These are phyloP conservation scores for Penicillium dipodomyicola DNA, from an alignment of 495 filamentous ascomycete genomes.

Conservation along the genomic window DNA sequence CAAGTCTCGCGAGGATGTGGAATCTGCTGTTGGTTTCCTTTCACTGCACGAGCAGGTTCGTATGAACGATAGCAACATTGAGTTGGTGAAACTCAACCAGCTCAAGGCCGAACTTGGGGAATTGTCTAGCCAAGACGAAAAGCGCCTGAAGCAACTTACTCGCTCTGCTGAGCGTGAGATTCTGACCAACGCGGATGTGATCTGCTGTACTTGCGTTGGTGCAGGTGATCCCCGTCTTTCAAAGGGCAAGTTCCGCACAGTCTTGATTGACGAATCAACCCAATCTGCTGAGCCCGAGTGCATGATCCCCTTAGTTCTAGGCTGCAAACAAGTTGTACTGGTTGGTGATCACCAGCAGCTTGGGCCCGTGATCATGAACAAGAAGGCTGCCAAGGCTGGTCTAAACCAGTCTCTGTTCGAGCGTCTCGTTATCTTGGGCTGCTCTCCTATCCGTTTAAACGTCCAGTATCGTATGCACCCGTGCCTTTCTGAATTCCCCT, in stretches of 20 bases:
- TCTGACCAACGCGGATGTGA: slow-evolving; percentile 91
- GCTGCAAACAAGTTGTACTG: slow-evolving; percentile 97
- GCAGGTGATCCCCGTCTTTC: slow-evolving; percentile 92
- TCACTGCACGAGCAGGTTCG: slow-evolving; percentile 96
- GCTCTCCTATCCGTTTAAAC: slow-evolving; percentile 88
- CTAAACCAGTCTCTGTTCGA: slow-evolving; percentile 98
- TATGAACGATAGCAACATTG: slow-evolving; percentile 93
- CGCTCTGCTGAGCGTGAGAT: slow-evolving; percentile 94
- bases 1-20: slow-evolving; percentile 97
- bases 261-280: slow-evolving; percentile 96
- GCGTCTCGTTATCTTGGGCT: slow-evolving; percentile 89
- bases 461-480: slow-evolving; percentile 99
- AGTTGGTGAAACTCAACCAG: slow-evolving; percentile 85
- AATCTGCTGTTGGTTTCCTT: slow-evolving; percentile 91
- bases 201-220: slow-evolving; percentile 98
- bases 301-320: slow-evolving; percentile 97
- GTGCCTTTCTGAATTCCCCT: slow-evolving; percentile 95
- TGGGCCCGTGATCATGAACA: slow-evolving; percentile 99
- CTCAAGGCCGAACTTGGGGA: slow-evolving; percentile 91
- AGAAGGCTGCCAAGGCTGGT: slow-evolving; percentile 97
- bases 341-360: slow-evolving; percentile 99
- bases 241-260: slow-evolving; percentile 97
- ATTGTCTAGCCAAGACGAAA: slow-evolving; percentile 93
- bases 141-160: slow-evolving; percentile 94
- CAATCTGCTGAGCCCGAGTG: slow-evolving; percentile 99